Evolutionary conservation across 306 rosid species (phyloP), one percentile per base, ranked within the genome.

Genomic region (Fragaria iinumae): DNA sequence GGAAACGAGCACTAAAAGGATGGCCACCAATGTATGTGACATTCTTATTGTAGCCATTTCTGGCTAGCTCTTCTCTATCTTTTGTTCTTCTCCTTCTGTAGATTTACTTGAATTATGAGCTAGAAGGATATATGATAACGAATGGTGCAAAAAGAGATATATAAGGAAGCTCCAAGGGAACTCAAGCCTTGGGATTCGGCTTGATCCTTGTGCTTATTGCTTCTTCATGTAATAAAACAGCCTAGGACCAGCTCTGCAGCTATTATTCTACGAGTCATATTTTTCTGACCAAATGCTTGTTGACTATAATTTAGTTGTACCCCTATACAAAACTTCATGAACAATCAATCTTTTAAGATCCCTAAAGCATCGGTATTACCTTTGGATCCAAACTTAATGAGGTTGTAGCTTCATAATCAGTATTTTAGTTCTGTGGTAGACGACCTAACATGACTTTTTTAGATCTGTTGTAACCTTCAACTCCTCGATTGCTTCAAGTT

Each of bases 41-140:
- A 73, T 56, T 73, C 16, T 73, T 13, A 73, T 56, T 43, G 36
- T 73, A 73, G 67, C 67, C 67, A 55, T 55, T 72, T 72, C 67
- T 72, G 39, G 67, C 76, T 55, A 53, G 17, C 27, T 20, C n/a
- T 29, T 0, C 17, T 48, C 10, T 16, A 6, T 13, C 5, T 8
- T 16, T 36, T 41, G 39, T 49, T 16, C 41, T 25, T 73, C 53
- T 41, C 43, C 69, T 56, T 21, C 52, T 73, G 25, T 8, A 9
- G 43, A 57, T 57, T 41, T 57, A 8, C 39, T 73, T 73, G 55
- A 41, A 64, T 16, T 21, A n/a, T 57, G 67, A 8, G 77, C 18
- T 14, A 64, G 23, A 34, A 25, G 64, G 39, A 17, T 41, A 21
- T 20, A 23, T 73, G 77, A 20, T 20, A 73, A 57, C 12, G 77